phyloP scores from a whole-genome alignment of 2,329 filamentous ascomycete species.

The Hymenoscyphus scutula region DNA sequence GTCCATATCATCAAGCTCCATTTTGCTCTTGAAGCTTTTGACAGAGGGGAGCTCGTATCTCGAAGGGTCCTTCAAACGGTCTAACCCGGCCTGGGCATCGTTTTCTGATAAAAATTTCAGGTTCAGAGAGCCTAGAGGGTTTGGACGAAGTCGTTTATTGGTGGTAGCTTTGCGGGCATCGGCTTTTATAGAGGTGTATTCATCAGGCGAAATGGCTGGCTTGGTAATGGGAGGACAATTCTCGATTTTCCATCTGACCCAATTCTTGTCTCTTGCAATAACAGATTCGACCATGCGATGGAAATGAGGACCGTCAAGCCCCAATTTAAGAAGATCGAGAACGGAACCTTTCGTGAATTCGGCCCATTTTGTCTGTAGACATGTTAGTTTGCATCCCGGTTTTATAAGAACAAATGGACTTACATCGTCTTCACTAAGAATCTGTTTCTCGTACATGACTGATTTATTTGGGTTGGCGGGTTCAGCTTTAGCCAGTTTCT shows the following conservation, averaged over 20 bases:
- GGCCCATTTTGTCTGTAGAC: slow-evolving; percentile 73
- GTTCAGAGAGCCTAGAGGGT: slow-evolving; percentile 70
- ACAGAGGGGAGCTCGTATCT: slow-evolving; percentile 69
- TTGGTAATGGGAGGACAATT: slow-evolving; percentile 84
- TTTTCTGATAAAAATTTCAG: slow-evolving; percentile 75
- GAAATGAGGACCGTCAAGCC: slow-evolving; percentile 85
- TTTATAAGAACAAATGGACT: slow-evolving; percentile 34
- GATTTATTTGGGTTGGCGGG: slow-evolving; percentile 68
- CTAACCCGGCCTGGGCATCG: slow-evolving; percentile 59
- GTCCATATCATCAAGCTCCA: slow-evolving; percentile 79
- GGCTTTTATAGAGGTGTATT: slow-evolving; percentile 68
- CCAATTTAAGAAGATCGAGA: slow-evolving; percentile 77
- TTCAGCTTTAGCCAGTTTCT: slow-evolving; percentile 67
- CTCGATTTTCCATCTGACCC: slow-evolving; percentile 98
- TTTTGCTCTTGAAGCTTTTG: slow-evolving; percentile 67
- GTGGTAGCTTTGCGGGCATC: slow-evolving; percentile 64
- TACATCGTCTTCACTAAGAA: slow-evolving; percentile 79
- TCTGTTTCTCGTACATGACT: slow-evolving; percentile 75
- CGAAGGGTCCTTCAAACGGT: slow-evolving; percentile 63
- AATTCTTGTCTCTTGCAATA: slow-evolving; percentile 93
- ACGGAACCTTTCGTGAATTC: slow-evolving; percentile 74
- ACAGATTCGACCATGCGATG: slow-evolving; percentile 97
- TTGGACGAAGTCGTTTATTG: slow-evolving; percentile 66
- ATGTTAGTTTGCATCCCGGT: not conserved
- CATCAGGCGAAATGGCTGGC: slow-evolving; percentile 64